Conservation (phyloP, 192 early-diverging fungal species). For the Entomortierella beljakovae region DNA sequence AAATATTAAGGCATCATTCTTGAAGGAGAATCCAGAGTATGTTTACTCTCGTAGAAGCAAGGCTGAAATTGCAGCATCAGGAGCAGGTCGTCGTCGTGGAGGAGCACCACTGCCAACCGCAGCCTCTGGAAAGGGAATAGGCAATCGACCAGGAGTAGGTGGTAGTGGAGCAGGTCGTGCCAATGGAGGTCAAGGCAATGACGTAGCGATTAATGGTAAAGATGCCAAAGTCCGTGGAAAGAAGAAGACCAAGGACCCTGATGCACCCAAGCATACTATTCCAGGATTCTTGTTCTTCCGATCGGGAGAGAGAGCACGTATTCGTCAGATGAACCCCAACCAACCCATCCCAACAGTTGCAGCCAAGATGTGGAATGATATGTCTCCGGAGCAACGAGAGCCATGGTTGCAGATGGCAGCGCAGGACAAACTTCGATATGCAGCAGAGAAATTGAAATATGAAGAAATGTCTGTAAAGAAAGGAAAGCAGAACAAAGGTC, state of each 20-base stretch:
- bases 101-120: conserved; percentile 7
- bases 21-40: conserved; percentile 65
- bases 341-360: conserved; percentile 83
- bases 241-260: conserved; percentile 77
- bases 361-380: conserved; percentile 72
- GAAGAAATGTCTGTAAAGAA: conserved; percentile 51
- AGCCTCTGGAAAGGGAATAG: not conserved
- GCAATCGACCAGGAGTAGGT: not conserved
- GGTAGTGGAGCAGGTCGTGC: not conserved
- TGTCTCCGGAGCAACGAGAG: conserved; percentile 61
- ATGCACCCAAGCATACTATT: conserved; percentile 88
- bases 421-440: conserved; percentile 76
- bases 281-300: conserved; percentile 87
- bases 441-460: conserved; percentile 70
- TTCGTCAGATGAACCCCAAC: conserved; percentile 73
- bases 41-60: conserved; percentile 71
- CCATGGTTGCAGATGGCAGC: conserved; percentile 67
- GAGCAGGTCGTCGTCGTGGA: conserved; percentile 50
- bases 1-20: conserved; percentile 59
- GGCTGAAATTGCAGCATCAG: conserved; percentile 63
- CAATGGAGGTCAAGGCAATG: not conserved
- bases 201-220: conserved; percentile 37
- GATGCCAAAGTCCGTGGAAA: conserved; percentile 66
- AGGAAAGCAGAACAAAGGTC: conserved; percentile 19
- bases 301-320: conserved; percentile 71